Base-by-base conservation (phyloP, 257 asterid genomes). In the Salvia miltiorrhiza region DNA sequence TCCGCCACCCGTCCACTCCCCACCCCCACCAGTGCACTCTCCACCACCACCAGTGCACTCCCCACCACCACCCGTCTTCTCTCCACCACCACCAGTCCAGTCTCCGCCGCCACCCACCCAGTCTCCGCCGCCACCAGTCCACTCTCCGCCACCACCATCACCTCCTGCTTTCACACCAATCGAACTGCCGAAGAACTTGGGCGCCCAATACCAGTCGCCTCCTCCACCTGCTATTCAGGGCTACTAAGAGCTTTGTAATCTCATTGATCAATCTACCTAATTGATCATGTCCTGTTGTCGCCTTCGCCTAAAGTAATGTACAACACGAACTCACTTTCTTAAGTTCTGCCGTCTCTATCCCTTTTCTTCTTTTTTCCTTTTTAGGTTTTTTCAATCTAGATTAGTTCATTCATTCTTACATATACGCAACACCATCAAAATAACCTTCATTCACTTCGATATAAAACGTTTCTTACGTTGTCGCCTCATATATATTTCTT, bases 181-280 rank as follows among this genome's bases (percentile, higher is more conserved):
- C 37, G 48, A 26, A 9, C 19, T 79, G 56, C 81, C 81, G 13
- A 49, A n/a, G 7, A 30, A 33, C 47, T 68, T 79, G 76, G 84
- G 84, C 17, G 81, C 76, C 43, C 17, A 40, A 10, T 79, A 79
- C 54, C 64, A 56, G 20, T 79, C 96, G 13, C 97, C 97, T 3
- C 97, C 97, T 11, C 96, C 96, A 32, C 97, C 97, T 55, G 61
- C 79, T 48, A 77, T 81, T 79, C 76, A 32, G 1, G 96, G 95
- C 53, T 86, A 61, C 52, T 61, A 80, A 76, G 68, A 72, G 74
- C 47, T 69, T 47, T 52, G 56, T 30, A 35, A 39, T 58, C 0
- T 30, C 35, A 30, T 30, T 7, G 5, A 6, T 69, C 73, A 16
- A 20, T 64, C 67, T 45, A 54, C 11, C 12, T 37, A 71, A 63